Evolutionary conservation across 805 yeast genomes (phyloP), one percentile per base, ranked within the genome.

Genomic region (Kockiozyma suomiensis): DNA sequence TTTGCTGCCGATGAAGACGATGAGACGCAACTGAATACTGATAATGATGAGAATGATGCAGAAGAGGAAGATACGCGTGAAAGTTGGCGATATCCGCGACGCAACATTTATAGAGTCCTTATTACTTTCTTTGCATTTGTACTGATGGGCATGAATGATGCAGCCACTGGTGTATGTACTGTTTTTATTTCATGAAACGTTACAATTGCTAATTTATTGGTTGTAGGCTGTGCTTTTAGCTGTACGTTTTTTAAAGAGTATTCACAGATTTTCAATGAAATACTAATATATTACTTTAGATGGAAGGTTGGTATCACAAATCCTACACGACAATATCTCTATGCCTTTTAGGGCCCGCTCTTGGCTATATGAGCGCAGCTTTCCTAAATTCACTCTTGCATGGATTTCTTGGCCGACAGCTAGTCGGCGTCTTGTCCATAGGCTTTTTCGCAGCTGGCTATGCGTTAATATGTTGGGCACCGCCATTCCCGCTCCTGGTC

Each of bases 301-400:
- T 84, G 46, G 87, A 84, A 65, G 67, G 59, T 2, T 75, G 79
- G 68, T 84, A 82, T 66, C 53, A 69, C 38, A 75, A 83, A 55
- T 72, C 72, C 15, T 84, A 84, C 68, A 76, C 85, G 1, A 65
- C 81, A 15, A 85, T 83, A 1, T 82, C 87, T 1, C 66, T 82
- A 54, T 78, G 83, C 51, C 82, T 87, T 85, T 70, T 84, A 56
- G 76, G 82, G 38, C 82, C 79, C 66, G 85, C 86, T 0, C 56
- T 77, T 17, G 88, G 87, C 0, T 84, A 75, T 68, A 78, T 83
- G n/a, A 28, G 76, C 2, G 73, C 83, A 42, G 87, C 87, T 0
- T 66, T 77, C n/a, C 61, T 77, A 10, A 76, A 83, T 6, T 81
- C 81, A 65, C 69, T 73, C 51, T 59, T 82, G 51, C 80, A 79